Evolutionary conservation across 2,329 filamentous ascomycete genomes (phyloP).

Genomic region (Monosporascus sp.): DNA sequence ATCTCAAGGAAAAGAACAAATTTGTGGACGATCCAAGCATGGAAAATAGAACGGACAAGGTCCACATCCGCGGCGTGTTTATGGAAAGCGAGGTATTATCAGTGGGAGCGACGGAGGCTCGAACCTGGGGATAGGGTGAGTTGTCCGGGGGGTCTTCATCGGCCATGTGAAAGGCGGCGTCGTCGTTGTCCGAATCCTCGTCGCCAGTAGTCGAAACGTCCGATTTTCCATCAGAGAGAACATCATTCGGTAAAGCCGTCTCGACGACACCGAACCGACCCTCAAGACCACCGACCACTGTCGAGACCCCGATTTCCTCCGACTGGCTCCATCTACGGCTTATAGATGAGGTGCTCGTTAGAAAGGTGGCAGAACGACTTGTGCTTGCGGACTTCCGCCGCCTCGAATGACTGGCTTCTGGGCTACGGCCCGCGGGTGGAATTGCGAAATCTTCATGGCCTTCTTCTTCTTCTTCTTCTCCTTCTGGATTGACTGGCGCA

Average conservation of each 20-base stretch:
- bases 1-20: conserved; percentile 83
- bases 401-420: conserved; percentile 18
- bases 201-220: conserved; percentile 18
- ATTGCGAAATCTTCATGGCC: conserved; percentile 21
- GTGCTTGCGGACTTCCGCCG: conserved; percentile 20
- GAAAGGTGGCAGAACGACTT: conserved; percentile 15
- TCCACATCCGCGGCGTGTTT: conserved; percentile 85
- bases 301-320: conserved; percentile 45
- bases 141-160: conserved; percentile 58
- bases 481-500: conserved; percentile 39
- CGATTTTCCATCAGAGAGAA: conserved; percentile 38
- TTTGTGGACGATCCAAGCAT: conserved; percentile 79
- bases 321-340: conserved; percentile 30
- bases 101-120: conserved; percentile 70
- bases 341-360: conserved; percentile 22
- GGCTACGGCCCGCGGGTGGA: conserved; percentile 14
- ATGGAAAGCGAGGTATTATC: conserved; percentile 77
- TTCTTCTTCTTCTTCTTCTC: conserved; percentile 27
- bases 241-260: conserved; percentile 39
- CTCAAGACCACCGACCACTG: conserved; percentile 48
- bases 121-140: conserved; percentile 72
- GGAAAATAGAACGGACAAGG: conserved; percentile 71
- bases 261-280: conserved; percentile 49
- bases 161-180: conserved; percentile 32
- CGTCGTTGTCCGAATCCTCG: conserved; percentile 24